Conservation (phyloP, 495 filamentous ascomycete genomes). For the Daldinia bambusicola region DNA sequence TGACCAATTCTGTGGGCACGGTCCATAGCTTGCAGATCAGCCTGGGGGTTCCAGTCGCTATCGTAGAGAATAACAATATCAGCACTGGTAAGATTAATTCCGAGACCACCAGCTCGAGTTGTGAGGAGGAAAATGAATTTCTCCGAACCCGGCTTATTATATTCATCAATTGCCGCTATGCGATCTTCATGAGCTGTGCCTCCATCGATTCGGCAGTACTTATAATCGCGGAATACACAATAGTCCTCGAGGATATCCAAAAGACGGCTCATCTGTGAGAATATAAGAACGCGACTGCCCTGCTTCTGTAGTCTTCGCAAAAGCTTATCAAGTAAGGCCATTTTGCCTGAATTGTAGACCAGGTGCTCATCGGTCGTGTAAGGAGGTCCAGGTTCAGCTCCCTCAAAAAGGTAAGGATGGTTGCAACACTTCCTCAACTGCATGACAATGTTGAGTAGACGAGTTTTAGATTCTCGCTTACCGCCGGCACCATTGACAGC, state of each 20-base stretch:
- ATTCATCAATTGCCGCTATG: constrained; percentile 97
- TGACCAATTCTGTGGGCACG: constrained; percentile 98
- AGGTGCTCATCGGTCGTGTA: constrained; percentile 99
- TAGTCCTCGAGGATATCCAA: constrained; percentile 99
- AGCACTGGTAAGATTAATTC: constrained; percentile 95
- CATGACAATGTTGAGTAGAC: constrained; percentile 99
- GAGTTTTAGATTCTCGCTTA: constrained; percentile 97
- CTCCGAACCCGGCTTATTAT: constrained; percentile 94
- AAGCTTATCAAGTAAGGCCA: constrained; percentile 96
- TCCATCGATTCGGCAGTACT: constrained; percentile 98
- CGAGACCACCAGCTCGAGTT: constrained; percentile 94
- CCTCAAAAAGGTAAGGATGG: constrained; percentile 98
- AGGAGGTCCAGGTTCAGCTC: constrained; percentile 95
- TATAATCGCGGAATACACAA: constrained; percentile 91
- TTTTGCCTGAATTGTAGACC: constrained; percentile 93
- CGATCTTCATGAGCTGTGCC: constrained; percentile 97
- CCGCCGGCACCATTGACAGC: constrained; percentile 97
- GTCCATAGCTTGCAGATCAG: constrained; percentile 98
- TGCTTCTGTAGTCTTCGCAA: constrained; percentile 82
- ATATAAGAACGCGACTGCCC: constrained; percentile 94
- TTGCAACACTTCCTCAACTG: constrained; percentile 99
- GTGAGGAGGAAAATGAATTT: constrained; percentile 99
- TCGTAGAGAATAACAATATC: constrained; percentile 99
- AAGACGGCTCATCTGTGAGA: constrained; percentile 98
- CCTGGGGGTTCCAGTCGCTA: constrained; percentile 99